Evolutionary conservation across 495 filamentous ascomycete genomes (phyloP).

Genomic region (Penicillium maclennaniae): DNA sequence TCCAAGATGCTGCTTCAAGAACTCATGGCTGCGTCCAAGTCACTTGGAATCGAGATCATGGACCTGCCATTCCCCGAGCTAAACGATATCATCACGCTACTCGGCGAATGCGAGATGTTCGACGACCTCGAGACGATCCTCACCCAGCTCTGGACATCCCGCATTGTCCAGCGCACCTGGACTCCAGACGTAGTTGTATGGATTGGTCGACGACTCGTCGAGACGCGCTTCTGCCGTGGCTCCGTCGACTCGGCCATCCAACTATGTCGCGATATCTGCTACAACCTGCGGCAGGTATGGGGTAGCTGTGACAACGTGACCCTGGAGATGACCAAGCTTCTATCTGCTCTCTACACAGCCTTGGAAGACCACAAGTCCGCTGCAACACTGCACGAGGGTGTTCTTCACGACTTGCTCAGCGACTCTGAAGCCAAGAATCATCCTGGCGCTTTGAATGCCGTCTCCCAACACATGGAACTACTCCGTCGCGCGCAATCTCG

Average conservation of each 20-base stretch:
- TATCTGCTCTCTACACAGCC: slow-evolving; percentile 51
- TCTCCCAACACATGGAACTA: slow-evolving; percentile 47
- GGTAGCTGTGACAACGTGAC: slow-evolving; percentile 52
- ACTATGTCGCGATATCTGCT: slow-evolving; percentile 57
- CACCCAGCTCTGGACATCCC: slow-evolving; percentile 56
- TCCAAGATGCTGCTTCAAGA: slow-evolving; percentile 51
- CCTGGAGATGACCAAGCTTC: slow-evolving; percentile 52
- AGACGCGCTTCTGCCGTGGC: slow-evolving; percentile 51
- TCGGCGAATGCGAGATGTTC: slow-evolving; percentile 58
- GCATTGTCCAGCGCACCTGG: slow-evolving; percentile 58
- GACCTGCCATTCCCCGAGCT: slow-evolving; percentile 50
- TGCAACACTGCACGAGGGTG: slow-evolving; percentile 51
- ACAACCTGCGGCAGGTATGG: slow-evolving; percentile 59
- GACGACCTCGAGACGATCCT: slow-evolving; percentile 57
- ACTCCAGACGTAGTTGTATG: slow-evolving; percentile 47
- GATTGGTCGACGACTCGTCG: slow-evolving; percentile 55
- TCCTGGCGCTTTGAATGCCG: slow-evolving; percentile 31
- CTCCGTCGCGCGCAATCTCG: slow-evolving; percentile 43
- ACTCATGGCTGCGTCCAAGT: slow-evolving; percentile 46
- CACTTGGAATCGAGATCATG: slow-evolving; percentile 49
- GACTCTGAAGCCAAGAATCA: slow-evolving; percentile 40
- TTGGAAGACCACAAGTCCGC: slow-evolving; percentile 49
- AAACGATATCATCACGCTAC: slow-evolving; percentile 50
- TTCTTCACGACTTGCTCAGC: slow-evolving; percentile 46
- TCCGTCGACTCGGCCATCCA: slow-evolving; percentile 44